These are phyloP conservation scores for Suillus subluteus DNA, from an alignment of 768 basidiomycete genomes.

Conservation along the genomic window DNA sequence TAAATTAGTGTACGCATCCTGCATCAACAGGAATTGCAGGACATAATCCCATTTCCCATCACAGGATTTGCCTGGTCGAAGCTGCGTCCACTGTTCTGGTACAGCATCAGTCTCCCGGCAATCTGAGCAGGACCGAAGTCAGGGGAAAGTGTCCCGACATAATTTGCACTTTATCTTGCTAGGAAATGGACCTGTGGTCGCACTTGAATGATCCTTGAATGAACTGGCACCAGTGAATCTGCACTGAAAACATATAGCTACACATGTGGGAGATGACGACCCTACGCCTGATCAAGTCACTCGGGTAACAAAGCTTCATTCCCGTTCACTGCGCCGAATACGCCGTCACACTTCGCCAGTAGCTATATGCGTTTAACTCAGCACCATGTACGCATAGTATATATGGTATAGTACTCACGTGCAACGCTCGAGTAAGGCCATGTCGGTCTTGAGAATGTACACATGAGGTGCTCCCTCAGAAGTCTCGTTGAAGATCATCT, in stretches of 20 bases:
- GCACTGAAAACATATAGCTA: not conserved
- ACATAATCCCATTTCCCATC: slow-evolving; percentile 42
- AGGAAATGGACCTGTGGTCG: not conserved
- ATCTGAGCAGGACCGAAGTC: slow-evolving; percentile 32
- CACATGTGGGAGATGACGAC: not conserved
- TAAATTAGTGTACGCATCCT: too few species aligned
- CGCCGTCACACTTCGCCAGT: not conserved
- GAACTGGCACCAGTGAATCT: not conserved
- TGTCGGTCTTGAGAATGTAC: slow-evolving; percentile 31
- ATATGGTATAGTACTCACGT: slow-evolving; percentile 24
- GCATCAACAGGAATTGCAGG: not conserved
- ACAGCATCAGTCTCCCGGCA: slow-evolving; percentile 28
- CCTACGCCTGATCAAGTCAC: not conserved
- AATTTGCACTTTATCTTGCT: slow-evolving; percentile 16
- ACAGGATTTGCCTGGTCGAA: slow-evolving; percentile 37
- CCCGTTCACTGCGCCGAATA: not conserved
- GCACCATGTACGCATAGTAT: not conserved
- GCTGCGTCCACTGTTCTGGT: slow-evolving; percentile 33
- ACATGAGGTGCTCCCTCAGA: slow-evolving; percentile 33
- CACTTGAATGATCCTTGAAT: not conserved
- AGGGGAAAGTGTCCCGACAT: slow-evolving; percentile 44
- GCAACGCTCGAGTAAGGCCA: slow-evolving; percentile 40
- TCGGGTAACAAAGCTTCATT: not conserved
- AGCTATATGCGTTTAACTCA: not conserved
- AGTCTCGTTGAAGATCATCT: slow-evolving; percentile 52